A percentile compares a stretch with the other conserved stretches of the same genome.
These are phyloP conservation scores for Penicillium steckii DNA, from an alignment of 495 filamentous ascomycete species.

Conservation along the genomic window DNA sequence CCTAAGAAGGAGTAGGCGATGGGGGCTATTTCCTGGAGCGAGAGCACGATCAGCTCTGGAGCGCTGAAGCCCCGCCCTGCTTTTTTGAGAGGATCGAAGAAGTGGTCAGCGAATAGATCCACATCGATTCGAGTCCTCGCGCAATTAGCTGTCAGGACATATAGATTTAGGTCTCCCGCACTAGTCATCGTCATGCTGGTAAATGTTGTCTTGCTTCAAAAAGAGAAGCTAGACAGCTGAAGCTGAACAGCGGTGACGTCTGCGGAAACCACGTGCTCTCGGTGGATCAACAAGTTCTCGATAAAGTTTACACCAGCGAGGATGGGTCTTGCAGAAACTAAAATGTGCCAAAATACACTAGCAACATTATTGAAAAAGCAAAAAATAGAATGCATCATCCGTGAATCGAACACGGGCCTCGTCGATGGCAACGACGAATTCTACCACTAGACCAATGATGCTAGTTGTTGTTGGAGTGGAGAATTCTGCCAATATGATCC, in stretches of 20 bases:
- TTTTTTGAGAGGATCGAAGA: conserved; percentile 65
- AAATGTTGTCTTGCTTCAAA: background rate
- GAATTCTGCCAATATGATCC: background rate
- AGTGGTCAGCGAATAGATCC: conserved; percentile 63
- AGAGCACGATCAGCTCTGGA: conserved; percentile 74
- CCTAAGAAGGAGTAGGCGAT: conserved; percentile 82
- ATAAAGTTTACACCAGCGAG: background rate
- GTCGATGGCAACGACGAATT: conserved; percentile 61
- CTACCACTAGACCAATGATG: conserved; percentile 60
- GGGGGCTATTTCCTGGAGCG: conserved; percentile 88
- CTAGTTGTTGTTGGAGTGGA: conserved; percentile 16
- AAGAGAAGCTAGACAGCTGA: background rate
- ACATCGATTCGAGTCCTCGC: conserved; percentile 64
- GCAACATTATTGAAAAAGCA: background rate
- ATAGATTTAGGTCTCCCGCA: conserved; percentile 55
- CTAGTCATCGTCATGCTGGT: background rate
- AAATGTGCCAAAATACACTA: background rate
- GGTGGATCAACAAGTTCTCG: background rate
- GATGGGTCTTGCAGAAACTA: background rate
- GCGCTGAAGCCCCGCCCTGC: conserved; percentile 29
- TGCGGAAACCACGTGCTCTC: conserved; percentile 10
- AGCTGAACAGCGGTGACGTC: conserved; percentile 13
- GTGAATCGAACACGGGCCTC: conserved; percentile 60
- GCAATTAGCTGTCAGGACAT: conserved; percentile 90
- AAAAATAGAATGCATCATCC: conserved; percentile 44